These are phyloP conservation scores for Parathielavia hyrcaniae DNA, from an alignment of 495 filamentous ascomycete genomes.

Conservation along the genomic window DNA sequence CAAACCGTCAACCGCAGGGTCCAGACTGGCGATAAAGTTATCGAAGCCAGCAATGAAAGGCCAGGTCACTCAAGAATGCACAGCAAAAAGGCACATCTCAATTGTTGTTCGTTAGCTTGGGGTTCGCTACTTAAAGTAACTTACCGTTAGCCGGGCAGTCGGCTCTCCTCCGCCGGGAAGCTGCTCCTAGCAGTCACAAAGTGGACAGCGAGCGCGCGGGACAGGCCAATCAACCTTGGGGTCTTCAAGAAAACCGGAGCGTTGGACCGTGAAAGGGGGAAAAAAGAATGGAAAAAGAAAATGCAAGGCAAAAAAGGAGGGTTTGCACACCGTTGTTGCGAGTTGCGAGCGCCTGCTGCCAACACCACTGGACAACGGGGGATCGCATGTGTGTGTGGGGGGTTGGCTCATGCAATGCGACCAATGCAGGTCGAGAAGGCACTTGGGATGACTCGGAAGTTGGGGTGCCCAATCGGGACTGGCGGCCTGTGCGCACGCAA, in stretches of 20 bases:
- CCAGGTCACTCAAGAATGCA: neutral
- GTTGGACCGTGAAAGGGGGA: neutral
- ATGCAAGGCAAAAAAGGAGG: constrained; percentile 9
- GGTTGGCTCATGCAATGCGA: constrained; percentile 1
- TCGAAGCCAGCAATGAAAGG: neutral
- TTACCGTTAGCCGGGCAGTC: no score
- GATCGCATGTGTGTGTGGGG: constrained; percentile 2
- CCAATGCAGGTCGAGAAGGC: constrained; percentile 11
- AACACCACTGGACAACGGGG: neutral
- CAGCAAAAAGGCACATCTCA: no score
- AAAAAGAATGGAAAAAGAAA: constrained; percentile 9
- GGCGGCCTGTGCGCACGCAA: constrained; percentile 9
- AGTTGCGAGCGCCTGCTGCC: neutral
- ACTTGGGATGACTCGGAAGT: neutral
- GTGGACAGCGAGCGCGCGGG: neutral
- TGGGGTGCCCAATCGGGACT: neutral
- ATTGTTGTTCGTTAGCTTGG: no score
- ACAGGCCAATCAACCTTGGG: neutral
- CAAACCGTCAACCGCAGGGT: constrained; percentile 2
- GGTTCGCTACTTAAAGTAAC: no score
- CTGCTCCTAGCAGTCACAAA: no score
- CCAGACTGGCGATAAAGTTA: constrained; percentile 13
- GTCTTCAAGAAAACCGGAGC: neutral
- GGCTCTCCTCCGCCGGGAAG: no score
- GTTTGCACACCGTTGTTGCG: neutral